Base-by-base conservation (phyloP, 192 early-diverging fungal species). In the Coemansia sp. region DNA sequence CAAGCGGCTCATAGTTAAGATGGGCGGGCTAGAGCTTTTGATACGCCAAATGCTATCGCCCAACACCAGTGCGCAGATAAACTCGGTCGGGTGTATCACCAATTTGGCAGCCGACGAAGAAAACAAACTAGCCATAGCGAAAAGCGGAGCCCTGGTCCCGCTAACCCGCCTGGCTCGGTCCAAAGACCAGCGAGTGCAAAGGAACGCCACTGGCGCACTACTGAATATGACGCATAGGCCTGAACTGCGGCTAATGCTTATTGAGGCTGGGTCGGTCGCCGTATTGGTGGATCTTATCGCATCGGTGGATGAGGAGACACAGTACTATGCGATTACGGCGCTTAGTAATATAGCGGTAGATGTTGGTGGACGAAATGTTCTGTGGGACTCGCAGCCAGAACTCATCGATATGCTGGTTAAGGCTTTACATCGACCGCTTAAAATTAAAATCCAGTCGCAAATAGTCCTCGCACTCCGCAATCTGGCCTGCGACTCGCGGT, bases 271-370 rank as follows among this genome's bases (percentile, higher is more conserved):
- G 13, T 90, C 93, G 2, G 85, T 93, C 29, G 88, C 94, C 22
- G 87, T 89, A 11, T 79, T 94, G 22, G 90, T 91, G 24, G 80
- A 76, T 30, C 80, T 95, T n/a, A 75, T 95, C 16, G 86, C 81
- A 29, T 87, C 89, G 12, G 64, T 78, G 27, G 94, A 95, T 71
- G 84, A 85, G 11, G 94, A 95, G 80, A 89, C 95, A 15, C 92
- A 94, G 70, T 95, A 96, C 76, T 96, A 95, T 58, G 93, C 88
- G 52, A 92, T 91, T 30, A 96, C 94, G 39, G 92, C 93, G 20
- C 87, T 96, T 24, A 91, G 90, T 71, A 94, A 95, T 72, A 92
- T 96, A 64, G 93, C 93, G 0, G 94, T 95, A 1, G 94, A 94
- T 83, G 86, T 81, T 15, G 70, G 73, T 40, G 87, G 87, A 65